Evolutionary conservation across 371 early-diverging fungal genomes (phyloP), one percentile per base, ranked within the genome.

Genomic region (Circinella minor): DNA sequence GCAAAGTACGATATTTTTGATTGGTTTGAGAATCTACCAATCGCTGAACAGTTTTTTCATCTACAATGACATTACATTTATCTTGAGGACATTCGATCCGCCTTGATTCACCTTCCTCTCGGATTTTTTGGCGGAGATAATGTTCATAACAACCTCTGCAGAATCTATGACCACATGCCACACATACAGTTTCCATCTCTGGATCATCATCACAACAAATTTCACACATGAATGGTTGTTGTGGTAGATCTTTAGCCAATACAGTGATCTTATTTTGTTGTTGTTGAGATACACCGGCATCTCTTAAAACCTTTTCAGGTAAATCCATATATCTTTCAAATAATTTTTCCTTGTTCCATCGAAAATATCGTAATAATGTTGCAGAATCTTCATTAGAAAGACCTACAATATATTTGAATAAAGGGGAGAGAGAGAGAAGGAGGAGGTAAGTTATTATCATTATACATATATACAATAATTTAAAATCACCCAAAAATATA

Each of bases 261-360:
- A 78, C 57, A 14, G 76, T 65, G 0, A 68, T 61, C 59, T 59
- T 54, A 6, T 74, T 36, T 78, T 78, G 20, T 86, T 80, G 6
- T 54, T 62, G 46, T 34, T 43, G 6, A 36, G 89, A 76, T 10
- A 98, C 89, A 6, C 99, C 98, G 3, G 95, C 94, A 27, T 82
- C 74, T 55, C 72, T 71, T 48, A 92, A 71, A 18, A 92, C 92
- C 20, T 86, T 83, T 15, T 90, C 91, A 0, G 93, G 86, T 46
- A 85, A 78, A 55, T 95, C 94, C 91, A 96, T 93, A 76, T 94
- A 96, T 49, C 86, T 81, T 75, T 98, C 98, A 60, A 97, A 87
- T 27, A 97, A 81, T 64, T 88, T 81, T 74, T 99, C 98, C 79
- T 95, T 95, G 80, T 96, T 96, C 97, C 98, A 98, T 70, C 88